Evolutionary conservation across 2,329 filamentous ascomycete genomes (phyloP).

Genomic region (Rhexocercosporidium sp.): DNA sequence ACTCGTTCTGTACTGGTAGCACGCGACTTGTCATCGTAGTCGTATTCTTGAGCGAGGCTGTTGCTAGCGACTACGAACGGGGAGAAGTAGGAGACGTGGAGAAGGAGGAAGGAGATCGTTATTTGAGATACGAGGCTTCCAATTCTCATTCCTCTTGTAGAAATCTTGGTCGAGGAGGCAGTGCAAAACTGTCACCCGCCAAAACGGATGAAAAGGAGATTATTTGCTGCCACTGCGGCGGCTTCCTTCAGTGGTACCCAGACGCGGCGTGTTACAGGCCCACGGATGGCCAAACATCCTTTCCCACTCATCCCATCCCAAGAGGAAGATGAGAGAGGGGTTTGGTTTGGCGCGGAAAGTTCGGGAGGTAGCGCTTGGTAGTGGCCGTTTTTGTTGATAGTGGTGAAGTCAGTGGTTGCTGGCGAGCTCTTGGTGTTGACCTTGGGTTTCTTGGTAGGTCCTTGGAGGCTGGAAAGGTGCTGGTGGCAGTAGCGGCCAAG

Average conservation of each 20-base stretch:
- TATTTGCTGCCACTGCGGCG: not conserved
- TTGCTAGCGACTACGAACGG: not conserved
- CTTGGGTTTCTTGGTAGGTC: conserved; percentile 6
- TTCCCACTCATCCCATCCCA: not conserved
- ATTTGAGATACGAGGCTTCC: conserved; percentile 7
- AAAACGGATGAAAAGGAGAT: conserved; percentile 2
- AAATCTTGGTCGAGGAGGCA: conserved; percentile 5
- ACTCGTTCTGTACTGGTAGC: not conserved
- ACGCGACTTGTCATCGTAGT: too few species aligned
- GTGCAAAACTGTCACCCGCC: not conserved
- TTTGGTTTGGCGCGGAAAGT: conserved; percentile 5
- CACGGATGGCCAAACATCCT: conserved; percentile 10
- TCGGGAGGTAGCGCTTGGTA: not conserved
- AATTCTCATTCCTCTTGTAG: not conserved
- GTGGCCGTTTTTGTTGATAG: not conserved
- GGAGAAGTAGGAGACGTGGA: not conserved
- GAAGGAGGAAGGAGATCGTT: not conserved
- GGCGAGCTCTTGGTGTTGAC: not conserved
- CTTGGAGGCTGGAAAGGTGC: conserved; percentile 3
- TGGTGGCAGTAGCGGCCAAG: conserved; percentile 8
- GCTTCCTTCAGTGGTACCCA: not conserved
- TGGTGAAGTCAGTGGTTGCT: conserved; percentile 1
- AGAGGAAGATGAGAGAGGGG: not conserved
- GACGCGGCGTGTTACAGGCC: conserved; percentile 25
- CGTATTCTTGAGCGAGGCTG: not conserved